Conservation (phyloP, 768 basidiomycete species). For the Suillus occidentalis region DNA sequence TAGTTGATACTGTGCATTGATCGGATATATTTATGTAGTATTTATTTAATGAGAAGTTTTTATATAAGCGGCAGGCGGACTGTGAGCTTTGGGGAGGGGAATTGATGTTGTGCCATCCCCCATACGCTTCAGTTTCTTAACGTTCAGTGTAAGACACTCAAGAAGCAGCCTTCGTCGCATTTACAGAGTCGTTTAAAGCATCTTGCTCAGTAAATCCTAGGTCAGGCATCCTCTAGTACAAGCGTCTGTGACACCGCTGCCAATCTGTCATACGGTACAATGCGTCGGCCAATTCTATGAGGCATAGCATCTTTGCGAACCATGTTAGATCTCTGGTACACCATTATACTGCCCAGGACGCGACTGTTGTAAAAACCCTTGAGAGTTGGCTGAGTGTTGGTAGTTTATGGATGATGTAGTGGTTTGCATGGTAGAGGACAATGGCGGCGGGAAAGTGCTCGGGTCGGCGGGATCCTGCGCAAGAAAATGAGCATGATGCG, state of each 20-base stretch:
- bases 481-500: not conserved
- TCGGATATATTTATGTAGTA: not conserved
- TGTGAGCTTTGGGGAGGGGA: not conserved
- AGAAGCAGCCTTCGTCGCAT: not conserved
- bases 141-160: not conserved
- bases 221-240: not conserved
- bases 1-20: not conserved
- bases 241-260: not conserved
- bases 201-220: not conserved
- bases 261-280: too few species aligned
- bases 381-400: constrained; percentile 11
- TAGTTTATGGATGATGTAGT: constrained; percentile 4
- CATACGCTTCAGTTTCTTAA: not conserved
- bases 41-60: not conserved
- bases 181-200: not conserved
- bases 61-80: not conserved
- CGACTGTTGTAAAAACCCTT: constrained; percentile 3
- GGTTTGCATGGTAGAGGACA: constrained; percentile 10
- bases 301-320: not conserved
- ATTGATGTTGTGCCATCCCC: not conserved
- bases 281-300: too few species aligned
- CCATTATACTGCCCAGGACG: constrained; percentile 22
- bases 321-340: constrained; percentile 23
- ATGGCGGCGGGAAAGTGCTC: constrained; percentile 33
- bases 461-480: constrained; percentile 37